phyloP scores from a whole-genome alignment of 1,139 yeast species.

The Nakaseomyces nivariensis region DNA sequence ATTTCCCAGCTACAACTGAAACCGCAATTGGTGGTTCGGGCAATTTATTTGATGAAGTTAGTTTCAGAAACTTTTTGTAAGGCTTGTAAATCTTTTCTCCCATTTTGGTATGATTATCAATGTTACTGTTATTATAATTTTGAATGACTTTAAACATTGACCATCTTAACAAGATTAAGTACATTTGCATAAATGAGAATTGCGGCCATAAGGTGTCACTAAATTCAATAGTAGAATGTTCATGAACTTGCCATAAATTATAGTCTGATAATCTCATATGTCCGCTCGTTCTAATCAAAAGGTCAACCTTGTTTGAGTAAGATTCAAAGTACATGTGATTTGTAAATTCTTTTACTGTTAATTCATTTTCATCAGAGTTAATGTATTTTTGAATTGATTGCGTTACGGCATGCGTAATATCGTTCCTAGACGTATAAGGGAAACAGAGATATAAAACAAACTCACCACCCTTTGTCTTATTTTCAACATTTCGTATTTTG shows the following conservation, averaged over 20 bases:
- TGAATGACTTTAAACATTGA: conserved; percentile 30
- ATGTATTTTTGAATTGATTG: conserved; percentile 32
- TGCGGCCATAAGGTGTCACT: conserved; percentile 79
- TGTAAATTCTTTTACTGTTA: conserved; percentile 36
- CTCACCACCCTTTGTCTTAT: conserved; percentile 40
- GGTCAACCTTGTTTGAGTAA: conserved; percentile 63
- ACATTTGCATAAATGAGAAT: conserved; percentile 45
- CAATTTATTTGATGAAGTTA: conserved; percentile 5
- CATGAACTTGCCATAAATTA: conserved; percentile 73
- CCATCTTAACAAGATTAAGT: conserved; percentile 45
- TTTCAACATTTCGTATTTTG: conserved; percentile 53
- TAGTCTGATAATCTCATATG: conserved; percentile 80
- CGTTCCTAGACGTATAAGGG: conserved; percentile 92
- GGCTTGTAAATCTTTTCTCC: neutral
- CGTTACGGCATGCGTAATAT: conserved; percentile 60
- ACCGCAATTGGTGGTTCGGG: conserved; percentile 11
- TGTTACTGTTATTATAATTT: conserved; percentile 8
- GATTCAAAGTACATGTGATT: conserved; percentile 48
- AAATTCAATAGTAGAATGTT: conserved; percentile 63
- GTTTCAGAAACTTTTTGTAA: conserved; percentile 1
- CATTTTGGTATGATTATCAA: neutral
- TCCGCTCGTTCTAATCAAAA: conserved; percentile 79
- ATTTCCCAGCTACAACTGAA: conserved; percentile 6
- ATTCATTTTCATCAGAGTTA: conserved; percentile 27
- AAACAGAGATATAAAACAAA: conserved; percentile 76